phyloP scores from a whole-genome alignment of 371 early-diverging fungal genomes.

The Rhizomucor pusillus region DNA sequence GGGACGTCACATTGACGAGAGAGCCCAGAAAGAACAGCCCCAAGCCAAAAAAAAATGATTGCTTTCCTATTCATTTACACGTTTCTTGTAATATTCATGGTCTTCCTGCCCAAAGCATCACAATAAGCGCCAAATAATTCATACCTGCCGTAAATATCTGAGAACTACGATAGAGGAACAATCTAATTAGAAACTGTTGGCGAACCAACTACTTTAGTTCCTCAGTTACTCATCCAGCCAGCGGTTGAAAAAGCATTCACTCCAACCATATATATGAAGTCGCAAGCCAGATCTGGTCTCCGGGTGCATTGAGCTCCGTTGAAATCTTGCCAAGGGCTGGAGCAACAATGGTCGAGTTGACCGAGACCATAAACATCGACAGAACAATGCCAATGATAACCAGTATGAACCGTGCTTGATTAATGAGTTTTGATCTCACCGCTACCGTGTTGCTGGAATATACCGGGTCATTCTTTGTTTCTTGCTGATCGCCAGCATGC shows the following conservation, averaged over 20 bases:
- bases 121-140: no score
- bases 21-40: slow-evolving; percentile 35
- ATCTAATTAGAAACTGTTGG: no score
- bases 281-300: slow-evolving; percentile 16
- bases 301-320: slow-evolving; percentile 14
- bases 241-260: slow-evolving; percentile 52
- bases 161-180: no score
- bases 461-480: no score
- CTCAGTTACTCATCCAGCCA: slow-evolving; percentile 62
- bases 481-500: no score
- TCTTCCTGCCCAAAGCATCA: no score
- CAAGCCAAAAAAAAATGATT: slow-evolving; percentile 24
- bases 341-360: slow-evolving; percentile 78
- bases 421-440: no score
- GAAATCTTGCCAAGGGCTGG: slow-evolving; percentile 24
- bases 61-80: slow-evolving; percentile 17
- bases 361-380: slow-evolving; percentile 70
- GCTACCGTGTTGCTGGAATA: no score
- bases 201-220: no score
- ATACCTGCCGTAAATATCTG: slow-evolving; percentile 36
- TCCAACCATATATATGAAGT: slow-evolving; percentile 53
- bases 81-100: no score
- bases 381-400: slow-evolving; percentile 29
- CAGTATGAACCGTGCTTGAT: slow-evolving; percentile 4
- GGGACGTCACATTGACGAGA: slow-evolving; percentile 3